These are phyloP conservation scores for Herpetomonas samuelpessoai DNA, from an alignment of 208 protist genomes.

Conservation along the genomic window DNA sequence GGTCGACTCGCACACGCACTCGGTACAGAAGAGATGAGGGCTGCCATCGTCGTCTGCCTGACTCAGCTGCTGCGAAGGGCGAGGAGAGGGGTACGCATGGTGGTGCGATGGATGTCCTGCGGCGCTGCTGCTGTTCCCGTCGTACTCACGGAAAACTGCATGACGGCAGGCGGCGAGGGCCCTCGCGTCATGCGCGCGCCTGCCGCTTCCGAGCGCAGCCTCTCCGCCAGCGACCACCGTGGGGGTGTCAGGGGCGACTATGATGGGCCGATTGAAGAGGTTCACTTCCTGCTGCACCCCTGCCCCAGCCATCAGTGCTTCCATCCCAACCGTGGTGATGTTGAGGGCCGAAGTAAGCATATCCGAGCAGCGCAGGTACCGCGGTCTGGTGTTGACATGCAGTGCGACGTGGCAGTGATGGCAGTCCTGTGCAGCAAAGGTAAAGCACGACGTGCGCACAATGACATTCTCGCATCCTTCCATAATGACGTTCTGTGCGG, in stretches of 20 bases:
- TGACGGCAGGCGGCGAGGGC: not conserved
- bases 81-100: no score
- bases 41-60: not conserved
- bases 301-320: constrained; percentile 32
- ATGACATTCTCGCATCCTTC: constrained; percentile 65
- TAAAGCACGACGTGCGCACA: constrained; percentile 51
- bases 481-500: constrained; percentile 49
- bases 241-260: not conserved
- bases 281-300: constrained; percentile 48
- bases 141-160: not conserved
- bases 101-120: no score
- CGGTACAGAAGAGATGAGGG: not conserved
- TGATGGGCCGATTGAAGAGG: constrained; percentile 31
- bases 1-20: not conserved
- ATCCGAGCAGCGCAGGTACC: constrained; percentile 40
- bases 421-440: constrained; percentile 52
- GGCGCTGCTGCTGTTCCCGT: not conserved
- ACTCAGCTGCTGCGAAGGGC: not conserved
- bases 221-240: not conserved
- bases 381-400: constrained; percentile 64
- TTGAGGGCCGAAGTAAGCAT: constrained; percentile 69
- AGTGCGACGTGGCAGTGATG: constrained; percentile 63
- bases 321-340: constrained; percentile 42
- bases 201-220: not conserved
- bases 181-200: not conserved